Percentiles rank a stretch among this genome's conserved stretches.
Conservation (phyloP, 768 basidiomycete genomes). For the Rubroboletus satanas region DNA sequence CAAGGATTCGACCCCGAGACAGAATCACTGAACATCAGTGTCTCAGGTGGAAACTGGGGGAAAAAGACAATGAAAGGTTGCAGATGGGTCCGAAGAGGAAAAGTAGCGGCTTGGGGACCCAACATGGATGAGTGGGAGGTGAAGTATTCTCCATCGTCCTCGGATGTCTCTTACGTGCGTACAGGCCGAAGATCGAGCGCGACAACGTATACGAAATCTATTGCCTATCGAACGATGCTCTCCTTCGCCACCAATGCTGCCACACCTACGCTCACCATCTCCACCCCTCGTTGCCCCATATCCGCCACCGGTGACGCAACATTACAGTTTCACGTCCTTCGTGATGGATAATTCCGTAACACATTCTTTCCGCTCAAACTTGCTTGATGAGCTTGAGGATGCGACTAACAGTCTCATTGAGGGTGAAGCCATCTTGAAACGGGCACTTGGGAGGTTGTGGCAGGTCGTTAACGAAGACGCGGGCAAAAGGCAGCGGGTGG, state of each 20-base stretch:
- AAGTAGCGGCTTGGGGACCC: conserved; percentile 82
- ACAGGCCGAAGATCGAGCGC: conserved; percentile 78
- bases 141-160: conserved; percentile 2
- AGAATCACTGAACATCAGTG: conserved; percentile 45
- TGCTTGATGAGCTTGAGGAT: conserved; percentile 76
- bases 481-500: conserved; percentile 33
- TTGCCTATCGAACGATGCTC: conserved; percentile 60
- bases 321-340: conserved; percentile 76
- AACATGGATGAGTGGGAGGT: conserved; percentile 87
- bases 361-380: conserved; percentile 74
- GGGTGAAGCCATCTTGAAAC: conserved; percentile 69
- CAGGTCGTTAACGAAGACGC: conserved; percentile 75
- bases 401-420: conserved; percentile 83
- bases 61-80: conserved; percentile 71
- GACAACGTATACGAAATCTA: conserved; percentile 71
- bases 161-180: conserved; percentile 7
- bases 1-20: conserved; percentile 68
- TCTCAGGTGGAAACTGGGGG: conserved; percentile 77
- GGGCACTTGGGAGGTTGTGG: conserved; percentile 77
- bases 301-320: conserved; percentile 59
- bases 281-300: conserved; percentile 79
- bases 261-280: conserved; percentile 75
- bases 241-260: conserved; percentile 66
- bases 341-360: conserved; percentile 83
- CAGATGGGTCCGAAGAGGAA: conserved; percentile 78